Evolutionary conservation across 2,329 filamentous ascomycete genomes (phyloP), one percentile per base, ranked within the genome.

Genomic region (Ophiostoma ulmi): DNA sequence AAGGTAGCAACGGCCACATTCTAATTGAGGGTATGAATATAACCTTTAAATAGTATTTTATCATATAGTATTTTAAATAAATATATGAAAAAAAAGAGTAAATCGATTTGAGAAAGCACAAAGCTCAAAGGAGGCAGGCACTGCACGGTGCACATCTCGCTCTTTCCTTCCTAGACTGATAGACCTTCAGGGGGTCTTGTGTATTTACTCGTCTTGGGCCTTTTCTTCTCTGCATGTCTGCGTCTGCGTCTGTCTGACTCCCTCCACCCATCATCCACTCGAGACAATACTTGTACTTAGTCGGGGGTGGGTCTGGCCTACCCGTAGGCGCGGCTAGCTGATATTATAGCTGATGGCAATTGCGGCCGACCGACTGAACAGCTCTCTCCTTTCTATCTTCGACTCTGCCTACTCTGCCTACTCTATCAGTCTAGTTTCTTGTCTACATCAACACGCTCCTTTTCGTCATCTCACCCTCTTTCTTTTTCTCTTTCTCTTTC

Each of bases 341-440:
- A 67, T 52, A 70, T 68, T 58, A 67, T 52, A 70, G 67, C 65
- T 38, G 55, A 31, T 55, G 36, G 70, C 66, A 68, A 10, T 48
- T 58, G 69, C 52, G 69, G n/a, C 70, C 70, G 65, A 68, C 26
- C 41, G 20, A 48, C 8, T 4, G 17, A 3, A 61, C 65, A 61
- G 67, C 64, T 44, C 52, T 35, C 63, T n/a, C 26, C 63, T 41
- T 48, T 58, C n/a, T 26, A 13, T 26, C 22, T n/a, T 55, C 52
- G 52, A 58, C 52, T 58, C 52, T 58, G 52, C 52, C 52, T 31
- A 26, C 22, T 58, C 52, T 58, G 41, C 41, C 52, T 55, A 3
- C n/a, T 58, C 52, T 11, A 6, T 22, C 52, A 6, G n/a, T 58
- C 52, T 58, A 26, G 52, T 22, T 26, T 58, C n/a, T 58, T 58